Conservation (phyloP, 495 filamentous ascomycete genomes). For the Oidiodendron maius region DNA sequence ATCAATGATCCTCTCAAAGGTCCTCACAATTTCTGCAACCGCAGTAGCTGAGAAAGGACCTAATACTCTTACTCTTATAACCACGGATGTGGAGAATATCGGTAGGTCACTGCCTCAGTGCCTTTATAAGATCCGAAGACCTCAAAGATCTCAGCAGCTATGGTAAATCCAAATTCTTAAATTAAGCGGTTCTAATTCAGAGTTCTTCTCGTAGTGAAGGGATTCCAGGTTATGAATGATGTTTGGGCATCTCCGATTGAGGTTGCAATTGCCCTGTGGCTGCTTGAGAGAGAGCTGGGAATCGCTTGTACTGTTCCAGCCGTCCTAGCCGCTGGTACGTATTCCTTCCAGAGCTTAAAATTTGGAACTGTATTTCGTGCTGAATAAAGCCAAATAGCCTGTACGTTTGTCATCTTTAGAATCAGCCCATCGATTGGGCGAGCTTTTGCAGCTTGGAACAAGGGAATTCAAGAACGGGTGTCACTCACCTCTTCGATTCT, state of each 20-base stretch:
- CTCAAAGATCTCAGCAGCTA: no score
- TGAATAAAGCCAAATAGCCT: neutral
- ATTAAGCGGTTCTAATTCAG: no score
- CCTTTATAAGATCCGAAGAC: no score
- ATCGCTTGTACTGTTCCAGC: slow-evolving; percentile 31
- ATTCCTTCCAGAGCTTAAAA: no score
- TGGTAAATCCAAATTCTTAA: no score
- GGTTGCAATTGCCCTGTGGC: slow-evolving; percentile 15
- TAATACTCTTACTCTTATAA: slow-evolving; percentile 58
- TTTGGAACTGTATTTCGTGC: no score
- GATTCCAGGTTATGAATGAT: slow-evolving; percentile 11
- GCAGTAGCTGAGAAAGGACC: slow-evolving; percentile 40
- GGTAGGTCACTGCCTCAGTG: no score
- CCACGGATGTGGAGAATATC: slow-evolving; percentile 36
- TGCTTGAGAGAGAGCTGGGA: slow-evolving; percentile 16
- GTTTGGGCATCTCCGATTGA: slow-evolving; percentile 22
- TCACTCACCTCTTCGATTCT: slow-evolving; percentile 26
- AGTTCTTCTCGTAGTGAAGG: no score
- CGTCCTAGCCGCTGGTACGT: slow-evolving; percentile 24
- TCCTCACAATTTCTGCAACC: slow-evolving; percentile 38
- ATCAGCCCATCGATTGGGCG: no score
- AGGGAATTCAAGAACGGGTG: slow-evolving; percentile 35
- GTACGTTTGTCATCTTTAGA: no score
- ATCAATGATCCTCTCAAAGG: slow-evolving; percentile 49
- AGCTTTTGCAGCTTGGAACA: slow-evolving; percentile 39